Evolutionary conservation across 176 grass and related monocot genomes (phyloP), one percentile per base, ranked within the genome.

Genomic region (Panicum miliaceum): DNA sequence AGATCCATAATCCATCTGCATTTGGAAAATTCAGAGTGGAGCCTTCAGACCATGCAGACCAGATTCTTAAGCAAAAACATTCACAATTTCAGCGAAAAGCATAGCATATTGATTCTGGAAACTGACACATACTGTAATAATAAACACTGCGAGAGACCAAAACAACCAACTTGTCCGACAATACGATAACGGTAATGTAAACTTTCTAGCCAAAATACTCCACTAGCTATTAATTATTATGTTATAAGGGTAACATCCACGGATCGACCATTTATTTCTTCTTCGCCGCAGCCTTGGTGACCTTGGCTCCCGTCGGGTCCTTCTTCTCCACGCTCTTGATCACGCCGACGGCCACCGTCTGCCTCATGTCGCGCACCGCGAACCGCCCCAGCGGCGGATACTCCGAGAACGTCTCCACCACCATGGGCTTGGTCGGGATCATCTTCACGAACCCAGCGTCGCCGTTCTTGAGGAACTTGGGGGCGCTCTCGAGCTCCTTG

Each of bases 381-480:
- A 94, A 94, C 50, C 89, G 80, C 3, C 92, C 92, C 18, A 94
- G 89, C 0, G 92, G 92, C 6, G 92, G 89, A 16, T 94, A 94
- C 45, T 57, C 64, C 0, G 92, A 70, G 37, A 94, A 94, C 34
- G 89, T 91, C 73, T 94, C 92, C 2, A 92, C 89, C 8, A 94
- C 92, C 92, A 94, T 94, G 57, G 89, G 89, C 84, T 94, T 94
- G 81, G 89, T 87, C 1, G 92, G 89, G 87, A 89, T 57, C 89
- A 94, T 94, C 89, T 94, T 94, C 37, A 92, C 84, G 1, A 90
- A 84, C 43, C 87, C 92, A 0, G 92, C 84, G 23, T 94, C 57
- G n/a, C 57, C 57, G 10, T 60, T 60, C 57, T 60, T 60, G 57
- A 60, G 57, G 23, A 60, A 60, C 92, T 94, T 91, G 71, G 92